Percentiles rank a stretch among this genome's conserved stretches.
Conservation (phyloP, 768 basidiomycete genomes). For the Mycena albidolilacea region DNA sequence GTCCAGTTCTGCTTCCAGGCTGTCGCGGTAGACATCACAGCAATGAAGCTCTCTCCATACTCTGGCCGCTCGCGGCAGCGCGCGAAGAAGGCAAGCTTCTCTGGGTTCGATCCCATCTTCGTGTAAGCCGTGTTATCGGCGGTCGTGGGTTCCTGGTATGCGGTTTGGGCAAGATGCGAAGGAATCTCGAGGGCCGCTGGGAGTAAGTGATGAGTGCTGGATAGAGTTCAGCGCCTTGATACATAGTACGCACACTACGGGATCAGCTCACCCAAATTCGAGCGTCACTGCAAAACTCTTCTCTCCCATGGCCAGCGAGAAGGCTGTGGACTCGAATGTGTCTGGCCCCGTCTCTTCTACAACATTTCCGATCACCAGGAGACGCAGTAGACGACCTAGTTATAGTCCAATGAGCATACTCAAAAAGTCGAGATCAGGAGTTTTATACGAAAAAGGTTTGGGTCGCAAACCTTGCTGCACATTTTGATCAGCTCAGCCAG, state of each 20-base stretch:
- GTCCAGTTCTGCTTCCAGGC: slow-evolving; percentile 1
- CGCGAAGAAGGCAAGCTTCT: background rate
- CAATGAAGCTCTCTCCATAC: background rate
- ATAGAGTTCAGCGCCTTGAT: background rate
- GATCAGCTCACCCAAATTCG: background rate
- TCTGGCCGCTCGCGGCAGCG: background rate
- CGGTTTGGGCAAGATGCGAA: background rate
- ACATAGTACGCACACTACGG: background rate
- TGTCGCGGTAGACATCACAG: background rate
- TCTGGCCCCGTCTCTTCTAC: background rate
- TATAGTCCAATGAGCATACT: background rate
- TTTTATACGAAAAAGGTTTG: background rate
- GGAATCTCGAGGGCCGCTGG: background rate
- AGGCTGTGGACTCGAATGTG: background rate
- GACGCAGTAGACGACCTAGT: background rate
- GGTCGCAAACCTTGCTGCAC: background rate
- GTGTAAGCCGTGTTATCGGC: background rate
- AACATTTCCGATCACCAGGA: background rate
- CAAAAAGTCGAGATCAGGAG: background rate
- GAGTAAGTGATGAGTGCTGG: background rate
- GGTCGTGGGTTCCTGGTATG: background rate
- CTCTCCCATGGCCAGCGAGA: background rate
- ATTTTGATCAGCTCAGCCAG: background rate
- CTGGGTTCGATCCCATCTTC: background rate
- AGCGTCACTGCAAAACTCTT: background rate